A percentile compares a stretch with the other conserved stretches of the same genome.
These are phyloP conservation scores for Kurtzmaniella quercitrusa DNA, from an alignment of 1,139 yeast genomes.

Conservation along the genomic window DNA sequence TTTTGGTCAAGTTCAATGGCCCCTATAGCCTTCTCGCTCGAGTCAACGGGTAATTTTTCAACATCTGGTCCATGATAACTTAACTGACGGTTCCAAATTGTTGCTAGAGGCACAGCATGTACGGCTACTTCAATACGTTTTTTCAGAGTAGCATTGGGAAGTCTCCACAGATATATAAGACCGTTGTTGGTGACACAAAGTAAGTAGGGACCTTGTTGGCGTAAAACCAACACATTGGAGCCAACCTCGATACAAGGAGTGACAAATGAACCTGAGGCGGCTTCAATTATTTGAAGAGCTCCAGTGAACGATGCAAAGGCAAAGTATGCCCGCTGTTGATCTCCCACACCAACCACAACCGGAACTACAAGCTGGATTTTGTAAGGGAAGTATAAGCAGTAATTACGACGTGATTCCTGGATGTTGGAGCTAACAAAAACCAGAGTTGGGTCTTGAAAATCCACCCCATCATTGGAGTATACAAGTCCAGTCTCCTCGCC, in stretches of 20 bases:
- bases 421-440: slow-evolving; percentile 30
- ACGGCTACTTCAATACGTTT: slow-evolving; percentile 24
- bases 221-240: slow-evolving; percentile 49
- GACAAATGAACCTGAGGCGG: slow-evolving; percentile 50
- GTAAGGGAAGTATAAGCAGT: slow-evolving; percentile 36
- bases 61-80: neutral
- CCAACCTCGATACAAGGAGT: slow-evolving; percentile 59
- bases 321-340: slow-evolving; percentile 50
- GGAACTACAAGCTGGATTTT: slow-evolving; percentile 41
- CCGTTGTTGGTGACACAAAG: slow-evolving; percentile 53
- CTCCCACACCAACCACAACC: slow-evolving; percentile 20
- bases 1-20: slow-evolving; percentile 28
- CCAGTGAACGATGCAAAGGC: slow-evolving; percentile 55
- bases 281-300: slow-evolving; percentile 62
- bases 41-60: neutral
- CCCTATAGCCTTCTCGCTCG: slow-evolving; percentile 12
- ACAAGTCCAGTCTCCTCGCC: slow-evolving; percentile 22
- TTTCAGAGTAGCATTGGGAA: slow-evolving; percentile 15
- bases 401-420: slow-evolving; percentile 15
- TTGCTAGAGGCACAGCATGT: slow-evolving; percentile 47
- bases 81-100: slow-evolving; percentile 36
- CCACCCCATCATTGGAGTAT: slow-evolving; percentile 27
- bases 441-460: slow-evolving; percentile 44
- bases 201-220: slow-evolving; percentile 48
- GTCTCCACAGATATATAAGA: slow-evolving; percentile 46